Percentiles rank a stretch among this genome's conserved stretches.
Evolutionary conservation across 2,329 filamentous ascomycete genomes (phyloP).

Genomic region (Ceratocystis variospora): DNA sequence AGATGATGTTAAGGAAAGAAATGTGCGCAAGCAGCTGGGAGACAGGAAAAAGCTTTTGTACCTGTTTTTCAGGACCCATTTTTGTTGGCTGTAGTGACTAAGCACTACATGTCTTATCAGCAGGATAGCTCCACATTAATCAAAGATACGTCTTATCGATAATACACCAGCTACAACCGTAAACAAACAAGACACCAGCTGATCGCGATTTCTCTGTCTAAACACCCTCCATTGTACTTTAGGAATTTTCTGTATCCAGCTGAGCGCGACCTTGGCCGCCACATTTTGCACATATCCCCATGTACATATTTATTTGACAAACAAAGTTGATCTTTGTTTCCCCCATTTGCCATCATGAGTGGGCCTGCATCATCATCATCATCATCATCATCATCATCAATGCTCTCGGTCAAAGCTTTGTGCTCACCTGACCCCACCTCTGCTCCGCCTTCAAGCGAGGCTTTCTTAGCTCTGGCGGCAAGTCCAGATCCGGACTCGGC

Average conservation of each 20-base stretch:
- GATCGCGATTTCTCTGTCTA: background rate
- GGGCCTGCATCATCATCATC: background rate
- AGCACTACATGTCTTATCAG: background rate
- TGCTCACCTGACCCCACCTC: background rate
- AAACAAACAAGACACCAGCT: background rate
- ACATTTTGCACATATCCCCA: background rate
- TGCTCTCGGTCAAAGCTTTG: background rate
- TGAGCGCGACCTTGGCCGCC: background rate
- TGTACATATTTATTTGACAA: no score
- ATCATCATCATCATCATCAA: background rate
- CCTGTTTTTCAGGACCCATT: conserved; percentile 2
- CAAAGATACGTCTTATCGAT: background rate
- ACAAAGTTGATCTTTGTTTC: no score
- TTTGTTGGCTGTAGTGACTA: background rate
- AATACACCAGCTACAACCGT: background rate
- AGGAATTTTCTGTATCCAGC: background rate
- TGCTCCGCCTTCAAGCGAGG: background rate
- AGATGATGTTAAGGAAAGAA: background rate
- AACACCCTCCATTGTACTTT: background rate
- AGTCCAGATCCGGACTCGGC: background rate
- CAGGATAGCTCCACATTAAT: background rate
- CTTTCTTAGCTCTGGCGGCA: background rate
- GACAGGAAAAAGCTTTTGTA: conserved; percentile 2
- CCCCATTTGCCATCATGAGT: background rate
- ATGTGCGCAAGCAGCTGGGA: background rate